Conservation (phyloP, 106 monocot genomes). For the Agapanthus africanus region DNA sequence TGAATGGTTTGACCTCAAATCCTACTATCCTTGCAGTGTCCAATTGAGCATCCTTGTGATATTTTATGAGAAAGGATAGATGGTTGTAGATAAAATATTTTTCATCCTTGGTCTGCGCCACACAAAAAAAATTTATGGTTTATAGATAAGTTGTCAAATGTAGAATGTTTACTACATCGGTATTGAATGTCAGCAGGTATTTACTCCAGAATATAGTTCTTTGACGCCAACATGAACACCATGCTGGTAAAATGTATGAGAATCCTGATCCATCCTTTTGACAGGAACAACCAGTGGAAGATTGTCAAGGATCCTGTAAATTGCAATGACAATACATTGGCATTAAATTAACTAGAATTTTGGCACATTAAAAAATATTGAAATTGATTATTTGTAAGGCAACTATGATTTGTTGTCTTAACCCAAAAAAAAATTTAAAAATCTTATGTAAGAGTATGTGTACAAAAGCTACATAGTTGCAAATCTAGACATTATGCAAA, state of each 20-base stretch:
- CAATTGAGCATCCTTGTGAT: constrained; percentile 65
- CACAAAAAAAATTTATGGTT: not conserved
- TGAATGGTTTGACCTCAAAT: constrained; percentile 90
- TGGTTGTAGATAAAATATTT: constrained; percentile 86
- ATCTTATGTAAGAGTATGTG: too few relatives aligned
- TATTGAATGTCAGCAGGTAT: constrained; percentile 3
- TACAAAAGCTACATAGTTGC: too few relatives aligned
- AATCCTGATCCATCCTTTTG: constrained; percentile 51
- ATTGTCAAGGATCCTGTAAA: constrained; percentile 91
- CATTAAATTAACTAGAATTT: not conserved
- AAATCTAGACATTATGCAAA: too few relatives aligned
- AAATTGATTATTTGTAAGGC: too few relatives aligned
- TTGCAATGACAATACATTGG: not conserved
- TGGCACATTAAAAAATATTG: too few relatives aligned
- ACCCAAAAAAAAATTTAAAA: too few relatives aligned
- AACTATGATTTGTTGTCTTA: too few relatives aligned
- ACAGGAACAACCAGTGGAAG: constrained; percentile 89
- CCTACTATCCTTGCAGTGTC: constrained; percentile 91
- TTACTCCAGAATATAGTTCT: constrained; percentile 69
- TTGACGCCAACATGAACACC: constrained; percentile 78
- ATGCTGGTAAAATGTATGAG: constrained; percentile 56
- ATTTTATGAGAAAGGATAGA: constrained; percentile 86
- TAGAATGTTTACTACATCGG: not conserved
- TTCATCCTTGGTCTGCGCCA: constrained; percentile 73
- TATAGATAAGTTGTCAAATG: not conserved